phyloP scores from a whole-genome alignment of 495 filamentous ascomycete species.

The Daldinia bambusicola region DNA sequence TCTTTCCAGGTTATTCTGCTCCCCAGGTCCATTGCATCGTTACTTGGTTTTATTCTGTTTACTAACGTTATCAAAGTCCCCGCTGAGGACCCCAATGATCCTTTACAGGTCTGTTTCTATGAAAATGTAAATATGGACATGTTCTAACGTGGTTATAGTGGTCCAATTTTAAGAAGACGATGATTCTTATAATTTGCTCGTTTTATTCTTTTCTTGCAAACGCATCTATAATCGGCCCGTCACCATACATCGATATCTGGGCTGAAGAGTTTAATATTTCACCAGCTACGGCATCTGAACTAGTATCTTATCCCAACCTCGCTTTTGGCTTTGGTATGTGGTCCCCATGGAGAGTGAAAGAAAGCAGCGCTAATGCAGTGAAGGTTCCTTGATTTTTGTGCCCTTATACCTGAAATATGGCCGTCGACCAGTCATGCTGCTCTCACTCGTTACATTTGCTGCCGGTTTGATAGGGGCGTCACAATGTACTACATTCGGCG shows the following conservation, averaged over 20 bases:
- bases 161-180: constrained; percentile 67
- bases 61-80: constrained; percentile 53
- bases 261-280: constrained; percentile 64
- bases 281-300: constrained; percentile 60
- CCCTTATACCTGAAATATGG: constrained; percentile 70
- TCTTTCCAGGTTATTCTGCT: constrained; percentile 57
- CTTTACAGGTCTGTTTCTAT: constrained; percentile 58
- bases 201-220: constrained; percentile 72
- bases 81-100: constrained; percentile 71
- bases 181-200: constrained; percentile 68
- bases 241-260: constrained; percentile 69
- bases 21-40: neutral
- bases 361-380: constrained; percentile 18
- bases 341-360: neutral
- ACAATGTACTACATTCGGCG: constrained; percentile 59
- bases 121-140: neutral
- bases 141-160: constrained; percentile 53
- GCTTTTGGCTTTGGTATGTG: constrained; percentile 67
- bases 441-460: constrained; percentile 63
- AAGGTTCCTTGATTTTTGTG: constrained; percentile 67
- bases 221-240: constrained; percentile 65
- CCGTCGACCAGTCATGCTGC: constrained; percentile 68
- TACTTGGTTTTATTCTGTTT: neutral
- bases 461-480: constrained; percentile 68
- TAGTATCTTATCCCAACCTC: constrained; percentile 71